Conservation (phyloP, 1,284 basidiomycete species). For the Rhodotorula sp. region DNA sequence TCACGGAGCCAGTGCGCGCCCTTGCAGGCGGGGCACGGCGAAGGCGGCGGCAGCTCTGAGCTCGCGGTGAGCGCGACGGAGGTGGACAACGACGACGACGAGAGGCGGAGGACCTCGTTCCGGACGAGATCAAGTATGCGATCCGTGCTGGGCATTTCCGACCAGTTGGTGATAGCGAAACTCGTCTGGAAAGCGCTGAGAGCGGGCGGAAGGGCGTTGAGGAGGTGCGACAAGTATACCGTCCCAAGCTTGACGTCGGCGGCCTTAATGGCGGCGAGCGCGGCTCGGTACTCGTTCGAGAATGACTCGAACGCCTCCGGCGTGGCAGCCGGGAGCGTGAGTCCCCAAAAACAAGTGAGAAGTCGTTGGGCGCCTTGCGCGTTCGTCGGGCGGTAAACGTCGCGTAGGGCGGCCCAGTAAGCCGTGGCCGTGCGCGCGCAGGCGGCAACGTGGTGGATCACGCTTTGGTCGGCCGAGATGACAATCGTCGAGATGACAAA, state of each 20-base stretch:
- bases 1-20: background rate
- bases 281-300: background rate
- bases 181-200: background rate
- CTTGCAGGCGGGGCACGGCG: background rate
- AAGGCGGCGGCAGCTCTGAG: background rate
- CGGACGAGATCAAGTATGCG: too few species aligned
- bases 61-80: too few species aligned
- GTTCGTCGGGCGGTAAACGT: background rate
- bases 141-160: background rate
- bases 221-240: constrained; percentile 5
- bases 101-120: too few species aligned
- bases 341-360: background rate
- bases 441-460: background rate
- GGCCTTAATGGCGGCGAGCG: background rate
- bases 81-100: too few species aligned
- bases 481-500: background rate
- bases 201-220: background rate
- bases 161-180: background rate
- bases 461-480: background rate
- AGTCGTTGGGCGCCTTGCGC: constrained; percentile 2
- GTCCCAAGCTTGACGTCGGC: background rate
- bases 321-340: background rate
- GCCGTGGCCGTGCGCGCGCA: background rate
- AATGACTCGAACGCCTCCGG: background rate
- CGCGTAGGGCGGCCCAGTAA: background rate